These are phyloP conservation scores for Saraca asoca DNA, from an alignment of 331 rosid species.

Conservation along the genomic window DNA sequence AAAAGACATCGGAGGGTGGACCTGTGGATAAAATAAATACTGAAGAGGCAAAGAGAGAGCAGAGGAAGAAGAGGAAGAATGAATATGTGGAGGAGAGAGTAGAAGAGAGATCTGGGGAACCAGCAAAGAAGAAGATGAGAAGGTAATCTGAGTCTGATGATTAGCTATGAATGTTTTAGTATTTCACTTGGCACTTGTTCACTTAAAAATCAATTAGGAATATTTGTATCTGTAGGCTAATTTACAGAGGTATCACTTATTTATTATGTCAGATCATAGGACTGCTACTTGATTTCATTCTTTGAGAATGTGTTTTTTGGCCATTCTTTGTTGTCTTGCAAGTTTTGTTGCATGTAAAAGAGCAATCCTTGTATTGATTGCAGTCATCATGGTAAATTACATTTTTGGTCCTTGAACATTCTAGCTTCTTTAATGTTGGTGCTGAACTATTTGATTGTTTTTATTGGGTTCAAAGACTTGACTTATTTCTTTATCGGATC, in stretches of 20 bases:
- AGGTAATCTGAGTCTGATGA: slow-evolving; percentile 23
- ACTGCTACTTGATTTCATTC: not conserved
- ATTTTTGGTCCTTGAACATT: too few species aligned
- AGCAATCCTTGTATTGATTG: not conserved
- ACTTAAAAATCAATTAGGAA: slow-evolving; percentile 2
- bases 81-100: not conserved
- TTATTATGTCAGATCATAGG: not conserved
- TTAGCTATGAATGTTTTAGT: slow-evolving; percentile 1
- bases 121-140: slow-evolving; percentile 29
- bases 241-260: slow-evolving; percentile 10
- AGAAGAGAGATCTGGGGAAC: not conserved
- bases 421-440: too few species aligned
- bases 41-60: slow-evolving; percentile 31
- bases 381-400: not conserved
- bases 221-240: slow-evolving; percentile 29
- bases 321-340: slow-evolving; percentile 5
- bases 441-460: too few species aligned
- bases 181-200: slow-evolving; percentile 16
- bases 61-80: slow-evolving; percentile 32
- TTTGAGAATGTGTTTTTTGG: not conserved
- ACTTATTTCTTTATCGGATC: too few species aligned
- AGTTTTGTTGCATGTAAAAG: slow-evolving; percentile 3
- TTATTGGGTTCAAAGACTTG: too few species aligned
- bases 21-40: not conserved
- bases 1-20: slow-evolving; percentile 25